A percentile compares a stretch with the other conserved stretches of the same genome.
These are phyloP conservation scores for Colletotrichum salicis DNA, from an alignment of 2,329 filamentous ascomycete species.

Conservation along the genomic window DNA sequence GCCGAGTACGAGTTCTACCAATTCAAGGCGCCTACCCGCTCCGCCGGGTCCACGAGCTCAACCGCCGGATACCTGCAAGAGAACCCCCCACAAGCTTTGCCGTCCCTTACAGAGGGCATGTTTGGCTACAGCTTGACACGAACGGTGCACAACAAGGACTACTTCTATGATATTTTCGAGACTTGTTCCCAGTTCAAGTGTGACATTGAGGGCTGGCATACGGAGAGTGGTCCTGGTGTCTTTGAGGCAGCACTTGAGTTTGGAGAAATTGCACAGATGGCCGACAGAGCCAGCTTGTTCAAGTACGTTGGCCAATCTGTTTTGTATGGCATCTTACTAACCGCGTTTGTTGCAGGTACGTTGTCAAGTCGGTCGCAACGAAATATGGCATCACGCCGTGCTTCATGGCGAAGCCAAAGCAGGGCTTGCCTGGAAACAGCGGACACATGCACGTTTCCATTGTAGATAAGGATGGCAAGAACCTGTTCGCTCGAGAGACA, in stretches of 20 bases:
- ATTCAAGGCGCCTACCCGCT: conserved; percentile 74
- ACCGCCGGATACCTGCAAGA: conserved; percentile 79
- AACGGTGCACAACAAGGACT: conserved; percentile 89
- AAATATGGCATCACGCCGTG: conserved; percentile 93
- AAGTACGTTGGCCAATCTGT: conserved; percentile 65
- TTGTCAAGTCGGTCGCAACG: conserved; percentile 87
- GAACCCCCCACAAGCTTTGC: conserved; percentile 79
- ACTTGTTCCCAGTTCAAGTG: conserved; percentile 81
- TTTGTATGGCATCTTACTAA: neutral
- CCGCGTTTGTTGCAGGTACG: conserved; percentile 63
- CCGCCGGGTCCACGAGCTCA: conserved; percentile 67
- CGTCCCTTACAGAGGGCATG: conserved; percentile 90
- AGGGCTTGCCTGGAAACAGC: conserved; percentile 92
- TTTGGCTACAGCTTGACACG: conserved; percentile 92
- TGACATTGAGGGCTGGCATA: conserved; percentile 94
- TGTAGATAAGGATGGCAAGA: conserved; percentile 81
- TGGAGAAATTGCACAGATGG: conserved; percentile 87
- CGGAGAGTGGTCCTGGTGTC: conserved; percentile 91
- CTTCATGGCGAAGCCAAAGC: conserved; percentile 97
- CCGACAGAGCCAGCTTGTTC: conserved; percentile 90
- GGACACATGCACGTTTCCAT: conserved; percentile 96
- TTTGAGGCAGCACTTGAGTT: conserved; percentile 96
- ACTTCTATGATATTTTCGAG: conserved; percentile 89
- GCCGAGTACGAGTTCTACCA: conserved; percentile 97
- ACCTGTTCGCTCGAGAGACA: conserved; percentile 77